Evolutionary conservation across 352 stramenopile genomes (phyloP).

Genomic region (Saprolegnia parasitica): DNA sequence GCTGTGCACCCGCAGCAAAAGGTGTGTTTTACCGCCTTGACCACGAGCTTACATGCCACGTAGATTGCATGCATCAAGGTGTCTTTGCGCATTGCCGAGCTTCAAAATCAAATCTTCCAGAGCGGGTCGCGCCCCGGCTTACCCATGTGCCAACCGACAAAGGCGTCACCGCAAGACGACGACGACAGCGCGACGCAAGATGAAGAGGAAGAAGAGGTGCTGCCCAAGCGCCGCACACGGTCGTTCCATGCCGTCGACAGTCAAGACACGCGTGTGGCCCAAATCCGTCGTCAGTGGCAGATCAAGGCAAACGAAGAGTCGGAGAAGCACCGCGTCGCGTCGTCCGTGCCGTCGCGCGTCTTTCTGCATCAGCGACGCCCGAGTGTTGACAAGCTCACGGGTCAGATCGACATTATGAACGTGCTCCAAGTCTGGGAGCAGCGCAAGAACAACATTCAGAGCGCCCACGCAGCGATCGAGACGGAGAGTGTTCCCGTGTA

Average conservation of each 20-base stretch:
- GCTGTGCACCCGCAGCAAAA: slow-evolving; percentile 25
- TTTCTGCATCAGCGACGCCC: slow-evolving; percentile 13
- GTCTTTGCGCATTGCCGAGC: slow-evolving; percentile 25
- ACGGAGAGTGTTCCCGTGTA: not conserved
- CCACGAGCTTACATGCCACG: not conserved
- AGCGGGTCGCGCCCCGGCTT: not conserved
- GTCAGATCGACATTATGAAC: slow-evolving; percentile 28
- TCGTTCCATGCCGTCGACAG: slow-evolving; percentile 20
- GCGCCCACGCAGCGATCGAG: not conserved
- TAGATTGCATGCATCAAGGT: slow-evolving; percentile 29
- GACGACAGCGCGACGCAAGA: not conserved
- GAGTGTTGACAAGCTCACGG: slow-evolving; percentile 21
- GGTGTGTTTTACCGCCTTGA: not conserved
- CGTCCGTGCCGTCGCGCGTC: not conserved
- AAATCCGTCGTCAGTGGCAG: slow-evolving; percentile 20
- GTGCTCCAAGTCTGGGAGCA: slow-evolving; percentile 24
- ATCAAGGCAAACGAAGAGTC: slow-evolving; percentile 24
- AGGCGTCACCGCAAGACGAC: not conserved
- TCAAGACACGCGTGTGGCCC: slow-evolving; percentile 19
- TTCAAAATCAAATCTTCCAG: slow-evolving; percentile 26
- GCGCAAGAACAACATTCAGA: slow-evolving; percentile 10
- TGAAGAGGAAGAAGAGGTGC: slow-evolving; percentile 12
- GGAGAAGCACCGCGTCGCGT: slow-evolving; percentile 3
- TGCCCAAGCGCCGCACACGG: slow-evolving; percentile 6
- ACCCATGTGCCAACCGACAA: slow-evolving; percentile 24